Evolutionary conservation across 257 asterid species (phyloP).

Genomic region (Haberlea rhodopensis): DNA sequence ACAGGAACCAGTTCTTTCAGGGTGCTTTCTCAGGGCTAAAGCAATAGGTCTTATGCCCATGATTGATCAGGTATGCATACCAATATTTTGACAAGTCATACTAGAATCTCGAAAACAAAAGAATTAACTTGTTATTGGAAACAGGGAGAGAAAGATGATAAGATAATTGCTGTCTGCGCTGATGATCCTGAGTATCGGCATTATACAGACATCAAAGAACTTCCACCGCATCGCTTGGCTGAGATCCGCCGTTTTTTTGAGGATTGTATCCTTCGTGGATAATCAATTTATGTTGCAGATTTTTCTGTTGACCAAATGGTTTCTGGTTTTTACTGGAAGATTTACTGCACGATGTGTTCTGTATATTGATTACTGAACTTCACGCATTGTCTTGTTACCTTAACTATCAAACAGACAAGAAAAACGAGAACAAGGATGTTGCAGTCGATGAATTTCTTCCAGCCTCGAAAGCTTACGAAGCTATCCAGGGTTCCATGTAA

Average conservation of each 20-base stretch:
- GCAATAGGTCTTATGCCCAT: conserved; percentile 70
- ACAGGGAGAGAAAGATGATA: conserved; percentile 66
- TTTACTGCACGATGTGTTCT: background rate
- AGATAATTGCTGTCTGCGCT: conserved; percentile 65
- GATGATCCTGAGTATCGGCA: conserved; percentile 71
- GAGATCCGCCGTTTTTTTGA: conserved; percentile 65
- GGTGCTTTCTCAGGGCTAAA: conserved; percentile 61
- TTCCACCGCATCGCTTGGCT: conserved; percentile 59
- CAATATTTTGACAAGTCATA: background rate
- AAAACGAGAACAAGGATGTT: conserved; percentile 73
- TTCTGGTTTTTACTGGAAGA: background rate
- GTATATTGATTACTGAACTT: background rate
- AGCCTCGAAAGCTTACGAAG: background rate
- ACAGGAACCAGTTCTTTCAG: conserved; percentile 62
- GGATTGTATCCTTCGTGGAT: conserved; percentile 51
- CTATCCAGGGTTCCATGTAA: conserved; percentile 1
- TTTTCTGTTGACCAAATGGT: background rate
- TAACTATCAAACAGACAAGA: conserved; percentile 46
- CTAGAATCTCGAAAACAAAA: background rate
- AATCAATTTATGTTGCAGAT: background rate
- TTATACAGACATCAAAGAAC: conserved; percentile 50
- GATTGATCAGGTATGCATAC: conserved; percentile 53
- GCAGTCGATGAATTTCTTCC: conserved; percentile 25
- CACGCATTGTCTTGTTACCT: conserved; percentile 27
- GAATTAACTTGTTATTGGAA: background rate